A percentile compares a stretch with the other conserved stretches of the same genome.
Conservation (phyloP, 176 grass and related monocot genomes). For the Tuctoria greenei region DNA sequence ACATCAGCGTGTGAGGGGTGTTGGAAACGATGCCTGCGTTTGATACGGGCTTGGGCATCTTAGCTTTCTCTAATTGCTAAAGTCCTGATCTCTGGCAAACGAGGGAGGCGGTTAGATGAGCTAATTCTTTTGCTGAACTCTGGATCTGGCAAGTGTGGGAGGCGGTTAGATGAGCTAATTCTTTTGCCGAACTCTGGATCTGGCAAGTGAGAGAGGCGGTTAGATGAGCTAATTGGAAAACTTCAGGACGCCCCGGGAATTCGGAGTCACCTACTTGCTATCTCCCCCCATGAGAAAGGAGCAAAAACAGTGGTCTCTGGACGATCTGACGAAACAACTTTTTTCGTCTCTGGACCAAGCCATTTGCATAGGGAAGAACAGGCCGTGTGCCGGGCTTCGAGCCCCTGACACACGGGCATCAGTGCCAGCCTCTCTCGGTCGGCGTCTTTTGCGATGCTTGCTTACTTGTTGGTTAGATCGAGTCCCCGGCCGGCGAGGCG, state of each 20-base stretch:
- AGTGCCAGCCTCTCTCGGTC: not conserved
- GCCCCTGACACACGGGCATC: not conserved
- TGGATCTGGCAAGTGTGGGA: no score
- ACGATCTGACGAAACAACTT: not conserved
- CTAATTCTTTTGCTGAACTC: no score
- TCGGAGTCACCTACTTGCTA: not conserved
- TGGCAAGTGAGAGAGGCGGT: not conserved
- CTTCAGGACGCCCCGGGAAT: conserved; percentile 12
- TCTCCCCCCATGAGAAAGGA: not conserved
- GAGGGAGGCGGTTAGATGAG: no score
- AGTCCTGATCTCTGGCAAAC: not conserved
- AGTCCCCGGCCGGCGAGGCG: not conserved
- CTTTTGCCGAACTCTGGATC: no score
- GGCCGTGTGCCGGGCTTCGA: not conserved
- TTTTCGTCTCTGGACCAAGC: not conserved
- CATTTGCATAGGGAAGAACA: not conserved
- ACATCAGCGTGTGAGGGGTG: not conserved
- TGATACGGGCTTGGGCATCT: conserved; percentile 34
- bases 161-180: no score
- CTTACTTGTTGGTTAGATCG: not conserved
- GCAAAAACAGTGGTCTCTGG: not conserved
- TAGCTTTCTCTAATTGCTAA: no score
- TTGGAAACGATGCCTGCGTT: not conserved
- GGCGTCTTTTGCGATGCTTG: no score
- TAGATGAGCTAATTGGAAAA: conserved; percentile 24